Conservation (phyloP, 225 moss, liverwort and hornwort genomes). For the Physcomitrium patens region DNA sequence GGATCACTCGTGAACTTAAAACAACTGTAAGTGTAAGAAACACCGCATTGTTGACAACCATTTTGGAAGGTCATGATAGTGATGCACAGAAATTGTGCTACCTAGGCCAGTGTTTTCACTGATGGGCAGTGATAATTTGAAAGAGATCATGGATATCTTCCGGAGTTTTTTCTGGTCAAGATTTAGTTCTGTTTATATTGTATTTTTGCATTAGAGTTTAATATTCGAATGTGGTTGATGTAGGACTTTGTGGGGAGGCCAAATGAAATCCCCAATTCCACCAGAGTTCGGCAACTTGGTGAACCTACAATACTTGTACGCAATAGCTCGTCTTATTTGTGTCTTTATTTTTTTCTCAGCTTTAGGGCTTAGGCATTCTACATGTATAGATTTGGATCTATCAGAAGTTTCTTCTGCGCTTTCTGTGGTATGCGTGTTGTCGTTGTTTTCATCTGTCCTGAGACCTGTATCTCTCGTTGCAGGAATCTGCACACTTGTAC, state of each 20-base stretch:
- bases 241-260: constrained; percentile 64
- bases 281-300: constrained; percentile 53
- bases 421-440: not conserved
- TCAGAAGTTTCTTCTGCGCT: not conserved
- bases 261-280: constrained; percentile 46
- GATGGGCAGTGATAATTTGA: not conserved
- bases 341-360: not conserved
- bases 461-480: constrained; percentile 7
- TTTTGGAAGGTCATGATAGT: not conserved
- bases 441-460: not conserved
- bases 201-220: not conserved
- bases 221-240: constrained; percentile 11
- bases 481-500: constrained; percentile 61
- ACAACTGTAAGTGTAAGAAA: constrained; percentile 41
- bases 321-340: not conserved
- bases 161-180: not conserved
- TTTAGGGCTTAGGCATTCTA: not conserved
- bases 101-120: not conserved
- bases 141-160: not conserved
- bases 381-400: not conserved
- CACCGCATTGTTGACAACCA: not conserved
- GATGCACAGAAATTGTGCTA: not conserved
- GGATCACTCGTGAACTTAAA: constrained; percentile 48
- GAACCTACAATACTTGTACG: constrained; percentile 58
- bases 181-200: not conserved